Base-by-base conservation (phyloP, 129 eudicot genomes). In the Kitagawia praeruptora region DNA sequence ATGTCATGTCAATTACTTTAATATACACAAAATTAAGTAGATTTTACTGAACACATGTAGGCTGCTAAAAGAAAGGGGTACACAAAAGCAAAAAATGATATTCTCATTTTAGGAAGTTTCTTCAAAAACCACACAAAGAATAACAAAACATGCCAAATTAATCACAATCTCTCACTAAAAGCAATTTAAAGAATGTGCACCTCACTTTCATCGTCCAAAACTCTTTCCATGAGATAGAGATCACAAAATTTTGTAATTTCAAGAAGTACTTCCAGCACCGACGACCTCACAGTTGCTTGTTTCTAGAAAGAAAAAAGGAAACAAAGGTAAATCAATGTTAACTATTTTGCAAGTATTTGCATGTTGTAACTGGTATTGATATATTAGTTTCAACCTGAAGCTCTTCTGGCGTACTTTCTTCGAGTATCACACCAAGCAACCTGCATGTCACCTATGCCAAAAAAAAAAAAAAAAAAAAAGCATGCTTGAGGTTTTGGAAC, bases 161-260 rank as follows among this genome's bases (percentile, higher is more conserved):
- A 80, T 15, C 23, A 28, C 42, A 64, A 5, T 39, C 23, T 18
- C 21, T 79, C 39, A n/a, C 7, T 21, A 28, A 25, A 40, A 66
- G n/a, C 28, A 61, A 49, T 61, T n/a, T 0, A 49, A 38, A 67
- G 78, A 40, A 75, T 78, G 53, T 80, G 54, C 85, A 93, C 98
- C 77, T 91, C 96, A 40, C 91, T 91, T 84, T 93, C 98, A 83
- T 93, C 98, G 76, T 93, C 98, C 56, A 93, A 66, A 81, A 93
- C 96, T 79, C 88, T 85, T 85, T 93, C 98, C 98, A 93, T 93
- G 82, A 93, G 93, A 89, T 93, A 93, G 40, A 93, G 93, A 77
- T 93, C 98, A 81, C 91, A 93, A 80, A 80, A 89, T 61, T 93
- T 93, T 27, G 97, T 91, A 85, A 93, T 84, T 79, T 93, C 98